Base-by-base conservation (phyloP, 1,139 yeast species). In the Yarrowia galli region DNA sequence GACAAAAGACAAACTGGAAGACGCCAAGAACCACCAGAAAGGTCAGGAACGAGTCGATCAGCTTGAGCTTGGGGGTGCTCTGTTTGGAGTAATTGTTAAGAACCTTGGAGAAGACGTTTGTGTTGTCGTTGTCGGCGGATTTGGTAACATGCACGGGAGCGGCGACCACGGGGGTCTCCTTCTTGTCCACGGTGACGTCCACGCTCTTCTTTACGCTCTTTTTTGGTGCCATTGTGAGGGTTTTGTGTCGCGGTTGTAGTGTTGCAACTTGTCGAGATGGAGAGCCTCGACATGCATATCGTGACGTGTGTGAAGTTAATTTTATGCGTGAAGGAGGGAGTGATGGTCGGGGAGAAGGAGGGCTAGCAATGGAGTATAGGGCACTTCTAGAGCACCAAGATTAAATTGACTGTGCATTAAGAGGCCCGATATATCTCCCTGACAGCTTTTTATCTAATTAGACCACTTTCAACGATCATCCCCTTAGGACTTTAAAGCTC, bases 21-120 rank as follows among this genome's bases (percentile, higher is more conserved):
- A 85, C 80, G 0, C 97, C 99, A 70, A 92, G 81, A 0, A 81
- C 78, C 16, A 95, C 93, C 70, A 95, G 80, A 73, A 91, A 92
- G 32, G 78, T 85, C 76, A 95, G 83, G 76, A 93, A 95, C 13
- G 84, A 73, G 77, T 95, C 98, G 75, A 95, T 89, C 69, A 92
- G 81, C 77, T 86, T 84, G 71, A 74, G 76, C 54, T 74, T 74
- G 48, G 71, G 70, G 10, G 76, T 71, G 35, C 74, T 70, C 22
- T 71, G 70, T 28, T 71, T 66, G 45, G 56, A 43, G 68, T 75
- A 75, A 51, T 71, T 69, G 60, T 68, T 48, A 68, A 70, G 51
- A n/a, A 74, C 71, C 58, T 71, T 61, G 46, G 54, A 12, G 5
- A 61, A 61, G 46, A 61, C 66, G 36, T 40, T 48, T 38, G 45